Evolutionary conservation across 257 asterid genomes (phyloP).

Genomic region (Jacaranda copaia): DNA sequence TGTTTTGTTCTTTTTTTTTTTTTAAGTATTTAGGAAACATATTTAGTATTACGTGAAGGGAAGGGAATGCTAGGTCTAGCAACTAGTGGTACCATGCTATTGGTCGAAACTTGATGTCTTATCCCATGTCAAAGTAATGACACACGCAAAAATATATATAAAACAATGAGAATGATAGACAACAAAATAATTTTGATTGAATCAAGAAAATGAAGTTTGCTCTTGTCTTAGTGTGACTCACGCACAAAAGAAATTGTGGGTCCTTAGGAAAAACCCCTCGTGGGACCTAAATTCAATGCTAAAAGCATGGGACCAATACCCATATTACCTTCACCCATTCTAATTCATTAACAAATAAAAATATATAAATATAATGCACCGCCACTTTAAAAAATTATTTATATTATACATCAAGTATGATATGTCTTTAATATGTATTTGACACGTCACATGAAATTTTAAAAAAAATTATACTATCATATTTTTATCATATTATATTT

Average conservation of each 20-base stretch:
- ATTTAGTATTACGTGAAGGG: constrained; percentile 31
- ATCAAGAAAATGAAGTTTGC: constrained; percentile 35
- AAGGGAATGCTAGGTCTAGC: constrained; percentile 27
- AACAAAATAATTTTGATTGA: constrained; percentile 2
- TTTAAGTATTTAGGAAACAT: neutral
- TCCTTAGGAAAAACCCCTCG: neutral
- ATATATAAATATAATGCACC: no score
- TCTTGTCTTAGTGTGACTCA: constrained; percentile 20
- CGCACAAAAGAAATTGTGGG: constrained; percentile 32
- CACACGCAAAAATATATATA: constrained; percentile 29
- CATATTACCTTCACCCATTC: no score
- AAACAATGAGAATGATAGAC: neutral
- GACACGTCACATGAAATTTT: no score
- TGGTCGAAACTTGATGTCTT: constrained; percentile 39
- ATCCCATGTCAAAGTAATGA: constrained; percentile 27
- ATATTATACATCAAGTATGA: no score
- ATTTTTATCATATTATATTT: no score
- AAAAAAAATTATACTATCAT: no score
- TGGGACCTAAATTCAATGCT: no score
- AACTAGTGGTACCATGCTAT: constrained; percentile 35
- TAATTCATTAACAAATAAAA: no score
- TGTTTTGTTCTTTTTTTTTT: neutral
- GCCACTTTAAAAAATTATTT: no score
- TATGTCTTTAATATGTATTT: no score
- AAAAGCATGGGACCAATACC: no score